Evolutionary conservation across 2,329 filamentous ascomycete species (phyloP), one percentile per base, ranked within the genome.

Genomic region (Aspergillus sp.): DNA sequence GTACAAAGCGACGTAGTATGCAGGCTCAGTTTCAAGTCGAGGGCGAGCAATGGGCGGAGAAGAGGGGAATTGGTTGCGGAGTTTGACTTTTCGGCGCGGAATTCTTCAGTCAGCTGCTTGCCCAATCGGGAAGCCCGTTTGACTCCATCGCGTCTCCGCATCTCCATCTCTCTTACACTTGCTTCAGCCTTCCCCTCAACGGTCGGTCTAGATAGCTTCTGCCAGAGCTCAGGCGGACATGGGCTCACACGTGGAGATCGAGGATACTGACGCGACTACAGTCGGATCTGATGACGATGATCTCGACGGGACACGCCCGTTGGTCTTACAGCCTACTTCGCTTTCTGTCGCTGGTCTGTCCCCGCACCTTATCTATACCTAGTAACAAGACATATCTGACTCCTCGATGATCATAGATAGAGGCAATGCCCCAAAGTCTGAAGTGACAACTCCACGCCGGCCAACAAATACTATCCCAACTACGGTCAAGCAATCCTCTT

Each of bases 251-350:
- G 67, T 67, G 63, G 72, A 74, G 36, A 21, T 69, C 23, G 62
- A 67, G 39, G 49, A 66, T 23, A 63, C 65, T 1, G 73, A 75
- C 54, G 62, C 65, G 25, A 69, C 70, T 8, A 69, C 64, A 1
- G 65, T 72, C 45, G 70, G 72, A 55, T 71, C 70, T 4, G 74
- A 75, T 25, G 68, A 80, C 58, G 77, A 80, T 60, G 80, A 81
- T 43, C 70, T 82, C 47, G 79, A 82, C 38, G 75, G 77, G 38
- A 73, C 79, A 13, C 62, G 69, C 52, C 50, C 59, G 32, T 54
- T 54, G 57, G 56, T 41, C 45, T 21, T 67, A 63, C 47, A 50
- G 25, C 47, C 41, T 9, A 60, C 52, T 49, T n/a, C 49, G 45
- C 9, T 41, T 25, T 43, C 55, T n/a, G n/a, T 23, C 25, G 32